Evolutionary conservation across 768 basidiomycete species (phyloP).

Genomic region (Suillus placidus): DNA sequence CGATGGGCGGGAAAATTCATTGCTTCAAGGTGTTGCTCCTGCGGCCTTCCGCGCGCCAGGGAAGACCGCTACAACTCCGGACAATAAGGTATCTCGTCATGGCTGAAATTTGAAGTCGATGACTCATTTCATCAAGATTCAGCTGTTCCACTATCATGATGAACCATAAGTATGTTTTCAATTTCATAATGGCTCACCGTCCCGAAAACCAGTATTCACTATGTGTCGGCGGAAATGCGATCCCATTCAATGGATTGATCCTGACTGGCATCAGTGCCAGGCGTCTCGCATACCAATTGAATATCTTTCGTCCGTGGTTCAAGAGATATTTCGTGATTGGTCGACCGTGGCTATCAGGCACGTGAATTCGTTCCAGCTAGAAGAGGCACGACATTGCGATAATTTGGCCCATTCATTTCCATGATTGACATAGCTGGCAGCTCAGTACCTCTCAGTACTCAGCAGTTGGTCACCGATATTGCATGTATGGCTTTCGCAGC

Average conservation of each 20-base stretch:
- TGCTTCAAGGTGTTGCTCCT: background rate
- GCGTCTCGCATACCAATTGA: background rate
- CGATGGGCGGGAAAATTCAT: background rate
- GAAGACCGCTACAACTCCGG: background rate
- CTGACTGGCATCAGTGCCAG: background rate
- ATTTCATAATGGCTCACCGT: background rate
- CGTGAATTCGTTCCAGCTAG: background rate
- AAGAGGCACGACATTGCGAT: background rate
- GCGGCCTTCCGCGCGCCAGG: background rate
- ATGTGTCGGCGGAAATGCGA: background rate
- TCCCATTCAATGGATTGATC: background rate
- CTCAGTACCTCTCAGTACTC: background rate
- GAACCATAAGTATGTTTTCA: slow-evolving; percentile 3
- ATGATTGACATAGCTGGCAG: background rate
- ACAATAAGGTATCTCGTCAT: background rate
- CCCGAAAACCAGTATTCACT: background rate
- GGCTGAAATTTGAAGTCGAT: background rate
- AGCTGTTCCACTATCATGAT: background rate
- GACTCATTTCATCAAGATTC: background rate
- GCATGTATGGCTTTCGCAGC: background rate
- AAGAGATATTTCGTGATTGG: background rate
- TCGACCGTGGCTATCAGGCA: background rate
- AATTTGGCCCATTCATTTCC: background rate
- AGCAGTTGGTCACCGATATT: background rate
- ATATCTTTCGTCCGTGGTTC: background rate